phyloP scores from a whole-genome alignment of 306 rosid species.

The Quercus dentata region DNA sequence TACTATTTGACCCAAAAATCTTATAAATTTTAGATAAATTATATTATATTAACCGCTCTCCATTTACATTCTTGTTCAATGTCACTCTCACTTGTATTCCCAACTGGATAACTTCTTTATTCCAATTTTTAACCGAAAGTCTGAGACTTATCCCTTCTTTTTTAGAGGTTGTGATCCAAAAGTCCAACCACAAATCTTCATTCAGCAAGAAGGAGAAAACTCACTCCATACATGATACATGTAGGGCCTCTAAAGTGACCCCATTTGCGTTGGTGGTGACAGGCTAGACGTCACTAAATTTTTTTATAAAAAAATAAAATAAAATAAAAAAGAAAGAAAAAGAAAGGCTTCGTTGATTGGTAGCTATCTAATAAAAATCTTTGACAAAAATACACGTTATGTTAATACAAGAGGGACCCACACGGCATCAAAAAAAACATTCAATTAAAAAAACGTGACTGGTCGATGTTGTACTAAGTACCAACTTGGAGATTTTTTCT shows the following conservation, averaged over 20 bases:
- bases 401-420: background rate
- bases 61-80: too few relatives aligned
- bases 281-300: background rate
- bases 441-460: constrained; percentile 18
- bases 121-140: too few relatives aligned
- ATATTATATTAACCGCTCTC: too few relatives aligned
- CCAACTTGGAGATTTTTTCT: background rate
- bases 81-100: too few relatives aligned
- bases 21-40: too few relatives aligned
- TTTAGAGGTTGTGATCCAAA: too few relatives aligned
- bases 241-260: background rate
- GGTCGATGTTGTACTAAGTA: too few relatives aligned
- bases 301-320: too few relatives aligned
- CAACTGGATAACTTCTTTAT: too few relatives aligned
- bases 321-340: background rate
- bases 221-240: background rate
- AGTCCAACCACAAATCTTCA: background rate
- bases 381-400: background rate
- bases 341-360: background rate
- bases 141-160: too few relatives aligned
- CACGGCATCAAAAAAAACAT: background rate
- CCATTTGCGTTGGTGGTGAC: background rate
- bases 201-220: background rate
- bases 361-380: background rate
- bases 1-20: too few relatives aligned